phyloP scores from a whole-genome alignment of 768 basidiomycete genomes.

The Psilocybe tampanensis region DNA sequence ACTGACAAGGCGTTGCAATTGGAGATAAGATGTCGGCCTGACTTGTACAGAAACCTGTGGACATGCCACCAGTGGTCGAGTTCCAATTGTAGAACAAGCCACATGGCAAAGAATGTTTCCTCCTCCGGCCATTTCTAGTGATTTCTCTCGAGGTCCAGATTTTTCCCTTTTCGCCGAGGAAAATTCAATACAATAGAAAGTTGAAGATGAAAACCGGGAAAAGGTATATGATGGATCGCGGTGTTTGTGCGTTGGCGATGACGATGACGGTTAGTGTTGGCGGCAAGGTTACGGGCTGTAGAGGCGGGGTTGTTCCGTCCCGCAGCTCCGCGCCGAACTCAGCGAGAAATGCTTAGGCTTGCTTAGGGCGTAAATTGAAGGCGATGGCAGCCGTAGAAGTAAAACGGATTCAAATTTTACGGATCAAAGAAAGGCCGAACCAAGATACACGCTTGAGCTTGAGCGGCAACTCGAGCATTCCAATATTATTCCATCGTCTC shows the following conservation, averaged over 20 bases:
- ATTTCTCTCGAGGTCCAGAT: neutral
- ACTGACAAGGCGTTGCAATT: neutral
- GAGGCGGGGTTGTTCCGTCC: no score
- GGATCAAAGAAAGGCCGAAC: no score
- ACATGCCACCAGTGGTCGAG: neutral
- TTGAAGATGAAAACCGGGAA: neutral
- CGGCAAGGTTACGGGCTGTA: no score
- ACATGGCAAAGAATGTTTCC: neutral
- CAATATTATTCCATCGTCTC: neutral
- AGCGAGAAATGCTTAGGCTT: no score
- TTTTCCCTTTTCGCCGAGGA: neutral
- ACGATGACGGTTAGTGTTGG: neutral
- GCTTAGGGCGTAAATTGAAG: no score
- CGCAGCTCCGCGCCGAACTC: no score
- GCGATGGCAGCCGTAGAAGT: no score
- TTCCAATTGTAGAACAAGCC: neutral
- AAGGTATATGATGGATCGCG: conserved; percentile 1
- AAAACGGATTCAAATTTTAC: no score
- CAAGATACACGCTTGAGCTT: no score
- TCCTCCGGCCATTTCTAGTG: neutral
- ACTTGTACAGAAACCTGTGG: neutral
- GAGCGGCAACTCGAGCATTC: no score
- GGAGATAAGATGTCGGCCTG: neutral
- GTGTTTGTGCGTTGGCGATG: conserved; percentile 11
- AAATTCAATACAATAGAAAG: neutral